Conservation (phyloP, 805 yeast species). For the Komagataella ulmi region DNA sequence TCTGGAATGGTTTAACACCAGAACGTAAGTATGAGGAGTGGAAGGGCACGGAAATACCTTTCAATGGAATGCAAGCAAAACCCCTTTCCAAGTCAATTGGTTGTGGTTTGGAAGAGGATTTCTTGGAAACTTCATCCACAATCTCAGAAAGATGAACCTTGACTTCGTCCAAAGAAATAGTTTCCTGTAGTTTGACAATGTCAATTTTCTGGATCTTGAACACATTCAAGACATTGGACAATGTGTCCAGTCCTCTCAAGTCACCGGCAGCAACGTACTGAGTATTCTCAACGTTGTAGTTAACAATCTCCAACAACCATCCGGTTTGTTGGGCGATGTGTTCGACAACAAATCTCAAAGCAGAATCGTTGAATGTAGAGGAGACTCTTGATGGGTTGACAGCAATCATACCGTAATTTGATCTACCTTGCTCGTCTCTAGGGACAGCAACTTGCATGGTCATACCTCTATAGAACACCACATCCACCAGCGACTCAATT, state of each 20-base stretch:
- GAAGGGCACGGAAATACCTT: constrained; percentile 99
- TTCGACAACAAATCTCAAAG: constrained; percentile 87
- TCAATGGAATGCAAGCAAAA: constrained; percentile 94
- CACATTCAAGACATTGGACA: constrained; percentile 86
- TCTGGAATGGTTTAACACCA: constrained; percentile 98
- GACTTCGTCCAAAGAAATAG: constrained; percentile 77
- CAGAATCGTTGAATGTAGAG: constrained; percentile 82
- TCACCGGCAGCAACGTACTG: constrained; percentile 99
- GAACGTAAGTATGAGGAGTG: constrained; percentile 96
- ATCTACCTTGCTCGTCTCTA: constrained; percentile 88
- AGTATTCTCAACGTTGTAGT: constrained; percentile 95
- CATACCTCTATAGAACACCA: constrained; percentile 99
- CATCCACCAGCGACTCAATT: constrained; percentile 91
- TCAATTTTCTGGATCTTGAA: constrained; percentile 91
- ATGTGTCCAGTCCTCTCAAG: constrained; percentile 84
- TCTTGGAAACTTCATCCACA: constrained; percentile 71
- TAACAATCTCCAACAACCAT: constrained; percentile 96
- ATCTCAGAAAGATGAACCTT: constrained; percentile 81
- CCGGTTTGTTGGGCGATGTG: constrained; percentile 72
- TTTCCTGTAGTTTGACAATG: constrained; percentile 73
- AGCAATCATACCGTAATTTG: constrained; percentile 99
- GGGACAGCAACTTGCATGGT: constrained; percentile 99
- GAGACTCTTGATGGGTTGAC: constrained; percentile 92
- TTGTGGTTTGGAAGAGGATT: constrained; percentile 80
- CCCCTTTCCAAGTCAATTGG: constrained; percentile 97